phyloP scores from a whole-genome alignment of 1,139 yeast species.

The Candida glucosophila region DNA sequence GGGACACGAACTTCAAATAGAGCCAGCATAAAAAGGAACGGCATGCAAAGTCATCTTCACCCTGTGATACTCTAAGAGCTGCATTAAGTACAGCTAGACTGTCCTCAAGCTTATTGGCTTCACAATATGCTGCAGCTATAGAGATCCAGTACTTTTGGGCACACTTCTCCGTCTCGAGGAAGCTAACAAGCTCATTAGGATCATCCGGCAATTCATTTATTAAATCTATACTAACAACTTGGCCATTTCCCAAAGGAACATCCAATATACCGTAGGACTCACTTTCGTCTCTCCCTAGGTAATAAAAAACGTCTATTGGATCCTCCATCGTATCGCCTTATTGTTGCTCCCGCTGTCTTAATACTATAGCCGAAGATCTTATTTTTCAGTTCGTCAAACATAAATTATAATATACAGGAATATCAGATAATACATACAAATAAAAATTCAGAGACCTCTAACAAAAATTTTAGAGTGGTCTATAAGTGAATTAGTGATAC shows the following conservation, averaged over 20 bases:
- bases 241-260: conserved; percentile 63
- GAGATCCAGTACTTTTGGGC: conserved; percentile 75
- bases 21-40: conserved; percentile 71
- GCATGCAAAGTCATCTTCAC: conserved; percentile 45
- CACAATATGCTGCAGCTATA: conserved; percentile 74
- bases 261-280: conserved; percentile 38
- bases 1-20: conserved; percentile 31
- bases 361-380: not conserved
- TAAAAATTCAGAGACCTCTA: no score
- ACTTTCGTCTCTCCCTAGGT: conserved; percentile 24
- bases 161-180: conserved; percentile 73
- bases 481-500: no score
- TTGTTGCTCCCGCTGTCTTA: no score
- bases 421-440: no score
- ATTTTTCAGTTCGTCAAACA: no score
- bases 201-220: conserved; percentile 79
- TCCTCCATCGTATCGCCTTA: conserved; percentile 26
- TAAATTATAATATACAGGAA: no score
- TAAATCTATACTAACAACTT: conserved; percentile 61
- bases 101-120: conserved; percentile 48
- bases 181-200: conserved; percentile 69
- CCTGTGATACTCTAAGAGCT: conserved; percentile 24
- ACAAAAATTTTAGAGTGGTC: no score
- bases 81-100: conserved; percentile 57
- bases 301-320: conserved; percentile 29